Conservation (phyloP, 768 basidiomycete genomes). For the Mycena olivaceomarginata region DNA sequence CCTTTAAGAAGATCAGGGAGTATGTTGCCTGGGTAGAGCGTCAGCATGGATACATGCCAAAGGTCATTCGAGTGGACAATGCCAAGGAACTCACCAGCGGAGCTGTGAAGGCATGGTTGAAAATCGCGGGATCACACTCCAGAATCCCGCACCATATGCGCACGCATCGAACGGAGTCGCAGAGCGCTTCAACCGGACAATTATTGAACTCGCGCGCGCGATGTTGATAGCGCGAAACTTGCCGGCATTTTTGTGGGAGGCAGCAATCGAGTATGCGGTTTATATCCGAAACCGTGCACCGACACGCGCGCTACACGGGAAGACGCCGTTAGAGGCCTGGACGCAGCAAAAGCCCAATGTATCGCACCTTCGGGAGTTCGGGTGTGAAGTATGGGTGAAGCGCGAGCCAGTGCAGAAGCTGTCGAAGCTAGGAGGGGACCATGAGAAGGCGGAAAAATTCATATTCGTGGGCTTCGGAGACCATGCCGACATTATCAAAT, state of each 20-base stretch:
- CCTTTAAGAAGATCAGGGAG: conserved; percentile 17
- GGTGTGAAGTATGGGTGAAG: conserved; percentile 41
- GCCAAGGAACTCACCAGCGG: conserved; percentile 45
- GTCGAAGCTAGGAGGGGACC: conserved; percentile 35
- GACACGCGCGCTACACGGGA: conserved; percentile 28
- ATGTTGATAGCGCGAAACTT: conserved; percentile 56
- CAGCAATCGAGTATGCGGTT: conserved; percentile 36
- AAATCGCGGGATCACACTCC: no score
- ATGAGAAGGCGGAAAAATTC: conserved; percentile 30
- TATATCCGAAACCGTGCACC: conserved; percentile 48
- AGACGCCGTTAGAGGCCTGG: conserved; percentile 29
- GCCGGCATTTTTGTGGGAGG: conserved; percentile 11
- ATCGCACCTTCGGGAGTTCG: conserved; percentile 35
- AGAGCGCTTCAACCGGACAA: conserved; percentile 57
- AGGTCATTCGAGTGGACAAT: conserved; percentile 29
- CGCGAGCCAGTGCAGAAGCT: conserved; percentile 26
- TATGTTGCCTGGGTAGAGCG: conserved; percentile 21
- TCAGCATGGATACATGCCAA: conserved; percentile 20
- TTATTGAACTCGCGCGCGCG: conserved; percentile 50
- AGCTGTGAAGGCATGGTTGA: no score
- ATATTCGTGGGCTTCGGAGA: conserved; percentile 41
- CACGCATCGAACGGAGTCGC: conserved; percentile 52
- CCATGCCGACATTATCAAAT: not conserved
- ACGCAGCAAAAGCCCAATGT: conserved; percentile 26
- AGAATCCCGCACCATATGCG: no score